phyloP scores from a whole-genome alignment of 129 eudicot genomes.

The Flaveria brownii region DNA sequence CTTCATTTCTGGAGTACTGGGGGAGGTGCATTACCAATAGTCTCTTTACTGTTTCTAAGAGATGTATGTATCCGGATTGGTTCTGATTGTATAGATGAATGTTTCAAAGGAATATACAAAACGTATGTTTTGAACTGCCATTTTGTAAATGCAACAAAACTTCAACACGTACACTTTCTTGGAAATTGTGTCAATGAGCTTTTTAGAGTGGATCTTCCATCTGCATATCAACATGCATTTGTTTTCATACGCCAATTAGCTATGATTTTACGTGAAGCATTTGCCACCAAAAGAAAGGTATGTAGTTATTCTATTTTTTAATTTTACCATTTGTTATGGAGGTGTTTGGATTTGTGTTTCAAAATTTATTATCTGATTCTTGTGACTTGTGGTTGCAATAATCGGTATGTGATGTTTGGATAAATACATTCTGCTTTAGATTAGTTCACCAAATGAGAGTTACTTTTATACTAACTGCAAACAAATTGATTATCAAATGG shows the following conservation, averaged over 20 bases:
- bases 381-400: neutral
- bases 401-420: neutral
- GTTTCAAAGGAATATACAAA: conserved; percentile 91
- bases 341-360: neutral
- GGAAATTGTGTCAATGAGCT: conserved; percentile 82
- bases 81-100: conserved; percentile 84
- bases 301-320: neutral
- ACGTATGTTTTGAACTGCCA: conserved; percentile 82
- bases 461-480: neutral
- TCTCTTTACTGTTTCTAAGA: conserved; percentile 79
- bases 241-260: conserved; percentile 86
- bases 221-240: conserved; percentile 93
- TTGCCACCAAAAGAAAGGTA: conserved; percentile 60
- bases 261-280: conserved; percentile 71
- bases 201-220: conserved; percentile 71
- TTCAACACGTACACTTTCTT: conserved; percentile 90
- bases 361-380: neutral
- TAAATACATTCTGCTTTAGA: neutral
- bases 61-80: conserved; percentile 81
- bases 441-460: neutral
- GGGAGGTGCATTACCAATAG: conserved; percentile 79
- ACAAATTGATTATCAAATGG: neutral
- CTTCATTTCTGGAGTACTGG: conserved; percentile 99
- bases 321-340: neutral
- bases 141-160: conserved; percentile 68